A percentile compares a stretch with the other conserved stretches of the same genome.
These are phyloP conservation scores for Stephania japonica DNA, from an alignment of 164 flowering plant genomes.

Conservation along the genomic window DNA sequence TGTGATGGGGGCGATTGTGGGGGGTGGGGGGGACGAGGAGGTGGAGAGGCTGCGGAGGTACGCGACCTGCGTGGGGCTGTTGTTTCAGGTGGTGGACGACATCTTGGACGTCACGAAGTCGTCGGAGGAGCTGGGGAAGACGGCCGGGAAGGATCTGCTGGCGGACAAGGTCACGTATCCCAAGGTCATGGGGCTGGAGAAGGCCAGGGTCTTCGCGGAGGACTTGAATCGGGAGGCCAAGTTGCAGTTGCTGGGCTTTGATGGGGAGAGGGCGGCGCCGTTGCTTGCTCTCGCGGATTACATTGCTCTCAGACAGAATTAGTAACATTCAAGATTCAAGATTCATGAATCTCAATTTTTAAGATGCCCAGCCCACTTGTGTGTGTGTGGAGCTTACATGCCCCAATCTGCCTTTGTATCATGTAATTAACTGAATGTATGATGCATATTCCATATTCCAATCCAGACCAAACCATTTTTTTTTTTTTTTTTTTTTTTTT, in stretches of 20 bases:
- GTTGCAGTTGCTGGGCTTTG: conserved; percentile 50
- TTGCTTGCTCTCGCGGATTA: conserved; percentile 61
- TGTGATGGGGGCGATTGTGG: conserved; percentile 64
- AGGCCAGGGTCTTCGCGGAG: conserved; percentile 53
- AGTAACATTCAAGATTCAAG: no score
- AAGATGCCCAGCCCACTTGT: no score
- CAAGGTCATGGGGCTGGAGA: conserved; percentile 60
- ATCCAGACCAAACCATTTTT: no score
- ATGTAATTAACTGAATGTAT: no score
- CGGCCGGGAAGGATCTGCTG: conserved; percentile 70
- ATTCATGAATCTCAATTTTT: no score
- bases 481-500: no score
- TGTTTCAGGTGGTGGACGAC: conserved; percentile 83
- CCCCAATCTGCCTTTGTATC: no score
- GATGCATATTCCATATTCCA: no score
- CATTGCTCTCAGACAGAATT: conserved; percentile 61
- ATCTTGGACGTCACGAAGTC: conserved; percentile 69
- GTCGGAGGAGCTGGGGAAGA: conserved; percentile 64
- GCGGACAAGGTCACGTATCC: conserved; percentile 72
- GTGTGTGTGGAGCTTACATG: no score
- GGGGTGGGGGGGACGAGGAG: conserved; percentile 57
- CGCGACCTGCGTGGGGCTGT: conserved; percentile 52
- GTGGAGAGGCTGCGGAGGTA: conserved; percentile 53
- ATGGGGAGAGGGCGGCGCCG: conserved; percentile 52
- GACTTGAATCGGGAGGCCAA: conserved; percentile 46